Evolutionary conservation across 2,329 filamentous ascomycete genomes (phyloP).

Genomic region (Zymoseptoria brevis): DNA sequence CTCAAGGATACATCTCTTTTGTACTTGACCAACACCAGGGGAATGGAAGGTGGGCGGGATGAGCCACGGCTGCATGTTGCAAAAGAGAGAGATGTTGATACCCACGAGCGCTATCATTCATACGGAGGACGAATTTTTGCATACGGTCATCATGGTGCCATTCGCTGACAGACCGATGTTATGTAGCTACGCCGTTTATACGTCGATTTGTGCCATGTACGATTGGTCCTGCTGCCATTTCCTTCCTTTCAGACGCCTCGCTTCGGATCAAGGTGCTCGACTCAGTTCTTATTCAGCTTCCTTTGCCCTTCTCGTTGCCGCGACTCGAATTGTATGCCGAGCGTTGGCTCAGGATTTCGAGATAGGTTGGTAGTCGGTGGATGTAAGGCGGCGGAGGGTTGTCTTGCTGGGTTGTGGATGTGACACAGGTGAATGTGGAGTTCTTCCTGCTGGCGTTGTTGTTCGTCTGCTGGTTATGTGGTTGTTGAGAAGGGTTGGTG

Average conservation of each 20-base stretch:
- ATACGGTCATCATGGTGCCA: background rate
- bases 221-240: background rate
- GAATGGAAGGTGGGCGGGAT: background rate
- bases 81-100: background rate
- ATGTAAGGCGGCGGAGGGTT: background rate
- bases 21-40: background rate
- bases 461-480: background rate
- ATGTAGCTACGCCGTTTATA: background rate
- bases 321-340: background rate
- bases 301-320: background rate
- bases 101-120: background rate
- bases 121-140: background rate
- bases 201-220: background rate
- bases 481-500: background rate
- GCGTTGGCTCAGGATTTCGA: constrained; percentile 3
- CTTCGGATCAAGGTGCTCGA: background rate
- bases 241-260: background rate
- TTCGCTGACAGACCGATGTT: background rate
- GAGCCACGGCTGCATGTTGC: background rate
- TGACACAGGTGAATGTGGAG: background rate
- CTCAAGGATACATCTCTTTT: background rate
- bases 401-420: background rate
- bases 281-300: background rate
- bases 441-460: background rate
- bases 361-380: constrained; percentile 1